A percentile compares a stretch with the other conserved stretches of the same genome.
These are phyloP conservation scores for Paramecium primaurelia DNA, from an alignment of 73 alveolate species.

Conservation along the genomic window DNA sequence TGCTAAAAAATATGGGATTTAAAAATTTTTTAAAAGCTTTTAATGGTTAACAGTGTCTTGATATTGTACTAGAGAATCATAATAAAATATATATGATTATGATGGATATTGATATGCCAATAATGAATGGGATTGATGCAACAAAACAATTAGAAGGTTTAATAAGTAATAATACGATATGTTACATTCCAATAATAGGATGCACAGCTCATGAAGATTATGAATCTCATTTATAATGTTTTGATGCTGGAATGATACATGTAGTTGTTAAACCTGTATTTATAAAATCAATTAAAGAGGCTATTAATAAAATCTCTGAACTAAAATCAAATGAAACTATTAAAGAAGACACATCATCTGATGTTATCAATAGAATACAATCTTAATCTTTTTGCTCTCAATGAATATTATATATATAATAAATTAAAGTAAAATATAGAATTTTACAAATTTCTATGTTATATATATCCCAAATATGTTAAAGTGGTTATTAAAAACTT, in stretches of 20 bases:
- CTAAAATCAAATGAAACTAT: not conserved
- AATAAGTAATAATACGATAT: not conserved
- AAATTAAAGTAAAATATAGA: not conserved
- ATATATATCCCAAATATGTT: too few relatives aligned
- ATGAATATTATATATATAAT: not conserved
- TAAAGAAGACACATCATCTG: not conserved
- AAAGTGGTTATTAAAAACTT: too few relatives aligned
- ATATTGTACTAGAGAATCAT: not conserved
- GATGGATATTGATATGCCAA: conserved; percentile 50
- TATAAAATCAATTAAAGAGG: not conserved
- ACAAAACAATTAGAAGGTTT: not conserved
- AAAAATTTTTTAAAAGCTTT: not conserved
- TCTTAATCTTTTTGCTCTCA: not conserved
- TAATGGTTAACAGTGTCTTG: conserved; percentile 38
- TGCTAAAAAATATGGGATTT: conserved; percentile 9
- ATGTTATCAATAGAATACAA: not conserved
- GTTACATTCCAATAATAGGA: conserved; percentile 25
- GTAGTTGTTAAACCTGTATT: conserved; percentile 45
- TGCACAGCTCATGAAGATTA: conserved; percentile 50
- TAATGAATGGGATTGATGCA: conserved; percentile 28
- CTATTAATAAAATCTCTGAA: not conserved
- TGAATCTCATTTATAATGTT: not conserved
- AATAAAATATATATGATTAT: not conserved
- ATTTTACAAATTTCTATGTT: not conserved
- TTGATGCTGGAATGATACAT: conserved; percentile 31